Evolutionary conservation across 1,284 basidiomycete species (phyloP).

Genomic region (Stygiomarasmius scandens): DNA sequence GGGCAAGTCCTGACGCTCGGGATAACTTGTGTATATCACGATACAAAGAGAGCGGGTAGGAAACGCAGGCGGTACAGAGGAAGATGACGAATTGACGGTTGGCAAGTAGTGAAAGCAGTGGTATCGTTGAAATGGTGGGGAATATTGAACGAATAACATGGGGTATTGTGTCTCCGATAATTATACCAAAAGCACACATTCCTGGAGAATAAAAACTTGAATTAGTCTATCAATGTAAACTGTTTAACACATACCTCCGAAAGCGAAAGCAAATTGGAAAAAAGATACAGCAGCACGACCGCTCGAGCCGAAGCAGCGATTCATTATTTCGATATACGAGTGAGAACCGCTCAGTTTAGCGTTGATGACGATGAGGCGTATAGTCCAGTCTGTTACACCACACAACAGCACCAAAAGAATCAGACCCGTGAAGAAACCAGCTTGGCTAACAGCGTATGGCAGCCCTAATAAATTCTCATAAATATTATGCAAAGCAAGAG

Average conservation of each 20-base stretch:
- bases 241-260: conserved; percentile 70
- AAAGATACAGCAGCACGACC: conserved; percentile 93
- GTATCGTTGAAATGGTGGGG: conserved; percentile 70
- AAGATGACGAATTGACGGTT: conserved; percentile 90
- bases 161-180: conserved; percentile 95
- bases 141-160: conserved; percentile 90
- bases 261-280: conserved; percentile 98
- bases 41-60: conserved; percentile 94
- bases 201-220: conserved; percentile 44
- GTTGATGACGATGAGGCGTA: conserved; percentile 92
- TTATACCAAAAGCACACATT: conserved; percentile 96
- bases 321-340: conserved; percentile 97
- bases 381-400: conserved; percentile 95
- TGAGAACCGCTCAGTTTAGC: conserved; percentile 92
- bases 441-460: conserved; percentile 91
- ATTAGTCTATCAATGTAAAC: conserved; percentile 3
- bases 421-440: conserved; percentile 89
- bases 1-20: conserved; percentile 87
- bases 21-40: conserved; percentile 97
- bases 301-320: conserved; percentile 88
- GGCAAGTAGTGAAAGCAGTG: conserved; percentile 76
- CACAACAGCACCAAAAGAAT: conserved; percentile 82
- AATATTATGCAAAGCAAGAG: neutral
- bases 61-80: conserved; percentile 84
- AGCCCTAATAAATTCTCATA: conserved; percentile 55